Evolutionary conservation across 2,329 filamentous ascomycete species (phyloP).

Genomic region (Lecanicillium sp.): DNA sequence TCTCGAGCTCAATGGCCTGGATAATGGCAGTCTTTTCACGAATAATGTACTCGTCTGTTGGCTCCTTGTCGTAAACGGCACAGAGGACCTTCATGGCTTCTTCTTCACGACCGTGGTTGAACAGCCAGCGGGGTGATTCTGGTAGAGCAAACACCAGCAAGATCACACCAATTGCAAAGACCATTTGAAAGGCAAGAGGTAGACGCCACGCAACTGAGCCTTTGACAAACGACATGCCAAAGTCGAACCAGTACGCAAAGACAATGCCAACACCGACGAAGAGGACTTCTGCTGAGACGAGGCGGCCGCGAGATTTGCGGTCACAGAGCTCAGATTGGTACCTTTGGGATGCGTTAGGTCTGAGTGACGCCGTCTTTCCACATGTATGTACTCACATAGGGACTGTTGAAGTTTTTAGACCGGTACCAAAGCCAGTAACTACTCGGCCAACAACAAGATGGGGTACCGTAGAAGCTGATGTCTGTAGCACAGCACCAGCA

Average conservation of each 20-base stretch:
- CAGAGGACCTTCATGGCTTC: conserved; percentile 28
- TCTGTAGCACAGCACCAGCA: conserved; percentile 49
- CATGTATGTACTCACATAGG: conserved; percentile 28
- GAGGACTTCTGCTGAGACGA: conserved; percentile 38
- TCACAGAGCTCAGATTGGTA: conserved; percentile 29
- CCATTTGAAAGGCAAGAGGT: conserved; percentile 20
- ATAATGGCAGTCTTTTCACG: conserved; percentile 28
- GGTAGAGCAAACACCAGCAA: conserved; percentile 28
- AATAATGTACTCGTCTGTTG: conserved; percentile 22
- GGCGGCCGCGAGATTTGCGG: conserved; percentile 39
- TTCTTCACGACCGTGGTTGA: conserved; percentile 24
- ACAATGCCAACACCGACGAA: conserved; percentile 30
- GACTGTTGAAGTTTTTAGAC: conserved; percentile 29
- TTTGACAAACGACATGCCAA: conserved; percentile 19
- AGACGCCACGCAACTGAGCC: conserved; percentile 12
- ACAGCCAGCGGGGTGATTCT: conserved; percentile 31
- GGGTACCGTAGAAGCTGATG: conserved; percentile 29
- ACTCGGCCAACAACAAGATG: conserved; percentile 41
- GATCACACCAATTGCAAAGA: conserved; percentile 24
- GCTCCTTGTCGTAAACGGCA: conserved; percentile 30
- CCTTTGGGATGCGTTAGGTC: no score
- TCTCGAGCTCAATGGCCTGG: conserved; percentile 30
- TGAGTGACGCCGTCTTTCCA: no score
- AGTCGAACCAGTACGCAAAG: conserved; percentile 21
- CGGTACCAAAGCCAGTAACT: conserved; percentile 40